Evolutionary conservation across 305 asterid genomes (phyloP), one percentile per base, ranked within the genome.

Genomic region (Solanum chacoense): DNA sequence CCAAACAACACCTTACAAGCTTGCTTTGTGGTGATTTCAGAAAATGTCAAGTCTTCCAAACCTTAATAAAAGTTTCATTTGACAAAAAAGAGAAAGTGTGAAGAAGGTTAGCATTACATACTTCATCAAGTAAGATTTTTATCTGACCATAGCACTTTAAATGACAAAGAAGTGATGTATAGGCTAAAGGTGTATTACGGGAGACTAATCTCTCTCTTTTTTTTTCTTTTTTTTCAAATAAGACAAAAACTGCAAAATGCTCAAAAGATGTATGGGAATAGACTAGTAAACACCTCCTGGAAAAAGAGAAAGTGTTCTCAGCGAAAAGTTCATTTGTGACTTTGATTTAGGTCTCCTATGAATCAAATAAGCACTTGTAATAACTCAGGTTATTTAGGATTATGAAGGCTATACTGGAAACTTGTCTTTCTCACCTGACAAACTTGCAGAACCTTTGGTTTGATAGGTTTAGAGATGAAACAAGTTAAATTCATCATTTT

Each of bases 261-360:
- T 28, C 77, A 72, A 38, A 7, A 40, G 16, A 35, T 89, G 92
- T 90, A 84, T 83, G 91, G 90, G 34, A 76, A 84, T 88, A 91
- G 93, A 91, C 92, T 91, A 89, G 85, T 90, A 88, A 88, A 88
- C 91, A 89, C 91, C 93, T 35, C 72, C 79, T 29, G 63, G 87
- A 7, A 22, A 65, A 65, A 4, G 18, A 87, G 65, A 87, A 13
- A 10, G 89, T 84, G 88, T 87, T 71, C 90, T 91, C 93, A 91
- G 92, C 92, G 90, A 90, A 91, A 90, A 90, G 88, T 59, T 88
- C 93, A 90, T 40, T 77, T 22, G 35, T 32, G 8, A 22, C 8
- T 91, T 81, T 67, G 35, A 4, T 91, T 31, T 91, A 26, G 92
- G 93, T 90, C 92, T 91, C 91, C 93, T 78, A 91, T 91, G 92